These are phyloP conservation scores for Clarkia xantiana DNA, from an alignment of 345 rosid genomes.

Conservation along the genomic window DNA sequence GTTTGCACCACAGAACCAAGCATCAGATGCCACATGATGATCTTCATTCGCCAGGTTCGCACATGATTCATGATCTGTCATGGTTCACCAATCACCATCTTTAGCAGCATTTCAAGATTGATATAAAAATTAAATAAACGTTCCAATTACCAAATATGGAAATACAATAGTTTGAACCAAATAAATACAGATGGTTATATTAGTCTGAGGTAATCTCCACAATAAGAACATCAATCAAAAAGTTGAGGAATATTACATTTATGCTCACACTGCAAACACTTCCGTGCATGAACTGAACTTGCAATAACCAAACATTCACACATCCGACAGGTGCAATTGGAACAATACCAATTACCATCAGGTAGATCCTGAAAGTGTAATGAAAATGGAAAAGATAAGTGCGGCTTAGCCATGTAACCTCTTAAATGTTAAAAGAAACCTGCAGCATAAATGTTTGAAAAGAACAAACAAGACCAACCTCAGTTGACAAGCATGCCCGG, in stretches of 20 bases:
- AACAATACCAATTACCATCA: slow-evolving; percentile 88
- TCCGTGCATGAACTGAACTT: slow-evolving; percentile 26
- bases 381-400: too few species aligned
- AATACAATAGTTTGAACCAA: too few species aligned
- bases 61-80: slow-evolving; percentile 64
- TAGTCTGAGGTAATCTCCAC: not conserved
- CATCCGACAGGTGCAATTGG: slow-evolving; percentile 70
- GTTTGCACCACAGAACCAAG: slow-evolving; percentile 56
- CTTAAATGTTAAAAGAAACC: not conserved
- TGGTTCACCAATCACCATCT: too few species aligned
- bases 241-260: slow-evolving; percentile 42
- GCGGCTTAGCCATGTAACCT: slow-evolving; percentile 3
- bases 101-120: too few species aligned
- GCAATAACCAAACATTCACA: slow-evolving; percentile 55
- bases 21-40: slow-evolving; percentile 29
- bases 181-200: too few species aligned
- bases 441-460: not conserved
- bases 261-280: slow-evolving; percentile 79
- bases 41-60: slow-evolving; percentile 21
- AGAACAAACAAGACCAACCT: slow-evolving; percentile 36
- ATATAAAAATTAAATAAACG: too few species aligned
- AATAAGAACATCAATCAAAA: slow-evolving; percentile 1
- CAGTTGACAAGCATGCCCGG: slow-evolving; percentile 59
- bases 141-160: too few species aligned
- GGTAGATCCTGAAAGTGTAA: slow-evolving; percentile 57